Evolutionary conservation across 805 yeast species (phyloP), one percentile per base, ranked within the genome.

Genomic region (Myxozyma melibiosi): DNA sequence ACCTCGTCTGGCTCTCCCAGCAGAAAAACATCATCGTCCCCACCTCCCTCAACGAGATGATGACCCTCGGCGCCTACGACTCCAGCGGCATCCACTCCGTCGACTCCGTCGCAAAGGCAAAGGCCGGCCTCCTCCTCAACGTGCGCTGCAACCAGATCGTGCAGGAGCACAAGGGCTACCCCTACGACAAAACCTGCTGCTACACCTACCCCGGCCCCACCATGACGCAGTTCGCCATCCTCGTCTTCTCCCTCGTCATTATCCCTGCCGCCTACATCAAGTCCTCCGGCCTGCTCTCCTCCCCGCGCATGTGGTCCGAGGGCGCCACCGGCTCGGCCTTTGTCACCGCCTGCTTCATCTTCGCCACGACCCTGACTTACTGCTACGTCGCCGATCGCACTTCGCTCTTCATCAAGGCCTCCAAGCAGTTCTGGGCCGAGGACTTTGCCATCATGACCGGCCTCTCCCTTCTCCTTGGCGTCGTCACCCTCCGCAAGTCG

Each of bases 121-220:
- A 58, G 54, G 63, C 67, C 13, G 46, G 60, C 41, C 16, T 61
- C 22, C 37, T 65, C 34, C 35, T 58, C 49, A 65, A 65, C 47
- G 58, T 65, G 44, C 53, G 66, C 25, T 65, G 67, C 56, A 65
- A 65, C 54, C 64, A 56, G 47, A 45, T 53, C 42, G 53, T 58
- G 30, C 53, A 45, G 42, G 55, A 47, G 39, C 39, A 41, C 5
- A 37, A 4, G 9, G 59, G 60, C 5, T 65, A 61, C 39, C 67
- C 67, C 11, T 53, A 46, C 42, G 62, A 61, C 39, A 52, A 55
- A 50, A 65, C 67, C 5, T 65, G 67, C 57, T 65, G 67, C 47
- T 51, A 51, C 44, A 39, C 42, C 31, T 65, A 65, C 51, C 55
- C 58, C 28, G 44, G 49, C 20, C 56, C 64, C 9, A 54, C 46